Conservation (phyloP, 2,329 filamentous ascomycete genomes). For the Fusarium sp. region DNA sequence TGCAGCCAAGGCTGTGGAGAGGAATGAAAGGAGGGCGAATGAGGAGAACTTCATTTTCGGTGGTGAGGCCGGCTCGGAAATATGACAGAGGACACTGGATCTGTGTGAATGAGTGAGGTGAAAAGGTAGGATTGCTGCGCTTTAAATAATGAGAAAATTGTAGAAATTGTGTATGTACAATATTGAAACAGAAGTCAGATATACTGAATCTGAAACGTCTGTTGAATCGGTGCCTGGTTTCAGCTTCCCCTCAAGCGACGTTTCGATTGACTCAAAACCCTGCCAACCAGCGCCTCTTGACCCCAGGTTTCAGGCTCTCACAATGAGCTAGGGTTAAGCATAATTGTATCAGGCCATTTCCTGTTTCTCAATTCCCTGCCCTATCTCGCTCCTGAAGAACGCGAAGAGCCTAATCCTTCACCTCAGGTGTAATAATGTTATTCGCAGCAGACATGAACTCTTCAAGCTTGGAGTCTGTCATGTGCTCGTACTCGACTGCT, state of each 20-base stretch:
- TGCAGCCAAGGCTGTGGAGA: neutral
- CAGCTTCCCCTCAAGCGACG: neutral
- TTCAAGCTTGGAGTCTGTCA: neutral
- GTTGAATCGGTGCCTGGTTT: neutral
- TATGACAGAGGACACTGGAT: accelerated
- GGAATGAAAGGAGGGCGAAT: neutral
- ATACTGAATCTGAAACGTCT: neutral
- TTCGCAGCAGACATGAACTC: neutral
- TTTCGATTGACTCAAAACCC: neutral
- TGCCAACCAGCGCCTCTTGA: neutral
- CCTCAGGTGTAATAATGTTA: neutral
- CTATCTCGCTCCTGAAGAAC: neutral
- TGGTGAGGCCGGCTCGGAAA: neutral
- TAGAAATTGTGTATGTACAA: neutral
- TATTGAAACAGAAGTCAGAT: neutral
- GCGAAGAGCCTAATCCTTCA: neutral
- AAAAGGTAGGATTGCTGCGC: neutral
- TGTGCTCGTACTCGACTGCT: too few species aligned
- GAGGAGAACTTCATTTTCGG: conserved; percentile 4
- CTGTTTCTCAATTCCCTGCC: neutral
- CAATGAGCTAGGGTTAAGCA: neutral
- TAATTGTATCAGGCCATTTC: neutral
- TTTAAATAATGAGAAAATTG: neutral
- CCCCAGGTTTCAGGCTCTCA: neutral
- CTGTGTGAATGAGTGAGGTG: accelerated